Percentiles rank a stretch among this genome's conserved stretches.
Evolutionary conservation across 2,329 filamentous ascomycete species (phyloP).

Genomic region (Clonostachys byssicola): DNA sequence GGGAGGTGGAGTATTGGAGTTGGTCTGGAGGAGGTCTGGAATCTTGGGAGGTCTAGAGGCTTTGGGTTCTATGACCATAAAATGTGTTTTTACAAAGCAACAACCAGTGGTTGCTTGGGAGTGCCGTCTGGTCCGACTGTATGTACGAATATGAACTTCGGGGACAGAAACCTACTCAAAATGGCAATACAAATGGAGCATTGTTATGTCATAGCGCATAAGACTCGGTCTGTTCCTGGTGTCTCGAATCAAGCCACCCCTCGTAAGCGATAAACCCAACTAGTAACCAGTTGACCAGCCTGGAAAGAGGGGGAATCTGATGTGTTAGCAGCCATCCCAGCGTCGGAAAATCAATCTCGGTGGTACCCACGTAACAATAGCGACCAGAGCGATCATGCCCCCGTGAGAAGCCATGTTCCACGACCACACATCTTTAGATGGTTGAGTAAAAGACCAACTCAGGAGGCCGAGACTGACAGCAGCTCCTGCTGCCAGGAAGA

Average conservation of each 20-base stretch:
- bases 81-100: too few relatives aligned
- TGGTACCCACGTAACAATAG: constrained; percentile 12
- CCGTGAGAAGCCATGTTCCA: constrained; percentile 2
- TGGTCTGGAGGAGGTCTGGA: too few relatives aligned
- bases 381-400: constrained; percentile 13
- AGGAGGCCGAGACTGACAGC: constrained; percentile 10
- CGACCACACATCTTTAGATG: too few relatives aligned
- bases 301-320: neutral
- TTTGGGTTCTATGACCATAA: too few relatives aligned
- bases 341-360: neutral
- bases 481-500: constrained; percentile 12
- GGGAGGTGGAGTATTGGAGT: too few relatives aligned
- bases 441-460: constrained; percentile 4
- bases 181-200: neutral
- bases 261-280: constrained; percentile 1
- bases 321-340: neutral
- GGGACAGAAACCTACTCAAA: neutral
- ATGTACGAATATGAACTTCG: neutral
- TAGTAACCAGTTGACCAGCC: constrained; percentile 2
- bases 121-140: too few relatives aligned
- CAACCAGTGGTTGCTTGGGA: too few relatives aligned
- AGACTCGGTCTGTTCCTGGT: neutral
- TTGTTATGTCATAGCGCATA: constrained; percentile 1
- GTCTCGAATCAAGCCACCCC: neutral
- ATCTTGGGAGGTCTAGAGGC: too few relatives aligned